Evolutionary conservation across 345 rosid genomes (phyloP), one percentile per base, ranked within the genome.

Genomic region (Streptanthus diversifolius): DNA sequence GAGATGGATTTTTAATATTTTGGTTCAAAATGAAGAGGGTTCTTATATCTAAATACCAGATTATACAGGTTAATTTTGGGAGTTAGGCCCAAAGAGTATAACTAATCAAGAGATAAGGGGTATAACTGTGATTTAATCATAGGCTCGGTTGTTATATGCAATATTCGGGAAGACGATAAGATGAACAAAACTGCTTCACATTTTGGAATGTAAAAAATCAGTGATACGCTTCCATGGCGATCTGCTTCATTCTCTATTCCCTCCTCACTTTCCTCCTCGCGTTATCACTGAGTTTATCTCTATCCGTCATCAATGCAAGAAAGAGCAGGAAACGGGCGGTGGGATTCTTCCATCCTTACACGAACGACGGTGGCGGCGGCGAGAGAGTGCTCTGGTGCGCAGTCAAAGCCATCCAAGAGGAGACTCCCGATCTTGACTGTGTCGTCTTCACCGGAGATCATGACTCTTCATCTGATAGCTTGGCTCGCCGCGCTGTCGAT

Each of bases 341-440:
- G 35, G 97, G 82, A 0, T 93, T 91, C 86, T 91, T 93, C 82
- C 98, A 93, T 54, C 98, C 97, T 1, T 89, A 82, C 86, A 89
- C 97, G 19, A 89, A 93, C 81, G 98, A 91, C 74, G 98, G 97
- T 14, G 98, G 98, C 29, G 97, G 98, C 58, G 96, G 98, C 8
- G 98, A 93, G 80, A 79, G 98, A 71, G 98, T 91, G 32, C 88
- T 93, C 36, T 93, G 98, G 98, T 93, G 96, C 74, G 89, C 98
- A 15, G 93, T 91, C 52, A 91, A 82, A 85, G 95, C 96, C 13
- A 83, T 93, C 66, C 96, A 93, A 69, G 96, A 93, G 47, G 91
- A 86, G 57, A 63, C 14, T 33, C 87, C 93, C 4, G 83, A 87
- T 78, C 87, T 93, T 25, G 82, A 83, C 60, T 86, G 92, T 63